phyloP scores from a whole-genome alignment of 768 basidiomycete species.

The Tulasnella sp. region DNA sequence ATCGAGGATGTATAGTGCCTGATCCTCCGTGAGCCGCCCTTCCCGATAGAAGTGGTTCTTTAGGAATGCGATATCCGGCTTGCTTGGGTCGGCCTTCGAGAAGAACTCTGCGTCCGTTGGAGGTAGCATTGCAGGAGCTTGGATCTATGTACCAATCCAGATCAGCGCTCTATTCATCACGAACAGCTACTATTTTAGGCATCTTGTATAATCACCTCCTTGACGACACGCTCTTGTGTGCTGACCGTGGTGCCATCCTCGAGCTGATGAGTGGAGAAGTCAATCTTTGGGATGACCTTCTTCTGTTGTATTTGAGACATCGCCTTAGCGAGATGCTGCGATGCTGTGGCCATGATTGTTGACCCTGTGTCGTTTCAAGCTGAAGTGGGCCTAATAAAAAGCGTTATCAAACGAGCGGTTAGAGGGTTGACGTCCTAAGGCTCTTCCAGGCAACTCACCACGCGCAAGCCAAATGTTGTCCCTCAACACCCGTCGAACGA shows the following conservation, averaged over 20 bases:
- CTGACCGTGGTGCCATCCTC: constrained; percentile 87
- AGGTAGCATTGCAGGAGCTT: constrained; percentile 89
- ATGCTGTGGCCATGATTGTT: constrained; percentile 4
- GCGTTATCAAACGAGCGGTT: no score
- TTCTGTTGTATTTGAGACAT: constrained; percentile 27
- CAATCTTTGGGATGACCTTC: constrained; percentile 48
- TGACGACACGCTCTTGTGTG: constrained; percentile 91
- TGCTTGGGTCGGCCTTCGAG: constrained; percentile 68
- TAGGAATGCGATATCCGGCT: constrained; percentile 90
- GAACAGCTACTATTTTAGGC: background rate
- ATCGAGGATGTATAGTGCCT: constrained; percentile 87
- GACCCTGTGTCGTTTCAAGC: background rate
- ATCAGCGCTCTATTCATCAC: background rate
- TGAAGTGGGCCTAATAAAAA: background rate
- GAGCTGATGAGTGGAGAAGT: constrained; percentile 85
- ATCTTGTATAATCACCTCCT: constrained; percentile 51
- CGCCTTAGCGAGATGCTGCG: constrained; percentile 23
- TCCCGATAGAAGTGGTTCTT: constrained; percentile 99
- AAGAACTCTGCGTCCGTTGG: constrained; percentile 95
- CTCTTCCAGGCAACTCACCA: no score
- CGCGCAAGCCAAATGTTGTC: no score
- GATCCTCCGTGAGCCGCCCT: constrained; percentile 85
- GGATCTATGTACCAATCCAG: constrained; percentile 48
- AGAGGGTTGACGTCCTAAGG: no score
- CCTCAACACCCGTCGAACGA: no score